phyloP scores from a whole-genome alignment of 73 alveolate genomes.

The Durusdinium trenchii region DNA sequence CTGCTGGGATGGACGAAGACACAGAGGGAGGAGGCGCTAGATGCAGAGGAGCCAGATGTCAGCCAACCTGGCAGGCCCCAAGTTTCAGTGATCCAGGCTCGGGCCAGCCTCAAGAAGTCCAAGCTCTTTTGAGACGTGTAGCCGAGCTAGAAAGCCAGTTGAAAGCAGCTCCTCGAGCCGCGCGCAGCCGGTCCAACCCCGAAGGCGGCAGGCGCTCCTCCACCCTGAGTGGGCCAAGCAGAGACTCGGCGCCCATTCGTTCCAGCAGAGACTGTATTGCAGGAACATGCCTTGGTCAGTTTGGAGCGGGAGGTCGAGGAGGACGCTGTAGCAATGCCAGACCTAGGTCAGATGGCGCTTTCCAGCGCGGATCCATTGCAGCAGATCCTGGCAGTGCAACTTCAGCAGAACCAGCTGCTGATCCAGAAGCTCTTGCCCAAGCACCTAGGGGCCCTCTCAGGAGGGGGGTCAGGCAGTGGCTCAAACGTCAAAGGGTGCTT shows the following conservation, averaged over 20 bases:
- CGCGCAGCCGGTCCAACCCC: background rate
- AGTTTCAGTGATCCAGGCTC: background rate
- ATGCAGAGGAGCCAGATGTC: no score
- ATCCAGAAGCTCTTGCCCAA: background rate
- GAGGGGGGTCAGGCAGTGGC: background rate
- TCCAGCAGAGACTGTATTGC: background rate
- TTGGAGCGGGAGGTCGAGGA: constrained; percentile 7
- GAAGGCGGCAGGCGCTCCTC: background rate
- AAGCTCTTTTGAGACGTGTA: background rate
- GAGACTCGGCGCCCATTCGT: background rate
- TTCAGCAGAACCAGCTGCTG: constrained; percentile 18
- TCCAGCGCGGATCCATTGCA: background rate
- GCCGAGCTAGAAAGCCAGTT: background rate
- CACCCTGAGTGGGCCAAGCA: background rate
- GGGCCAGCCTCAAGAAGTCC: background rate
- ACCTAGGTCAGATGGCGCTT: background rate
- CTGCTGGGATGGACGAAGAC: background rate
- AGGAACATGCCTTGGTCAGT: background rate
- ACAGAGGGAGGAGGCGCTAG: background rate
- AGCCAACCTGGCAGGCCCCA: no score
- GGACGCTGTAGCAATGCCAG: background rate
- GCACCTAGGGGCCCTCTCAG: background rate
- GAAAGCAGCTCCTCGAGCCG: background rate
- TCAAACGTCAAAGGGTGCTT: background rate
- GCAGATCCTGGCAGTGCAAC: background rate